Percentiles rank a stretch among this genome's conserved stretches.
Conservation (phyloP, 2,329 filamentous ascomycete species). For the Aureobasidium sp. region DNA sequence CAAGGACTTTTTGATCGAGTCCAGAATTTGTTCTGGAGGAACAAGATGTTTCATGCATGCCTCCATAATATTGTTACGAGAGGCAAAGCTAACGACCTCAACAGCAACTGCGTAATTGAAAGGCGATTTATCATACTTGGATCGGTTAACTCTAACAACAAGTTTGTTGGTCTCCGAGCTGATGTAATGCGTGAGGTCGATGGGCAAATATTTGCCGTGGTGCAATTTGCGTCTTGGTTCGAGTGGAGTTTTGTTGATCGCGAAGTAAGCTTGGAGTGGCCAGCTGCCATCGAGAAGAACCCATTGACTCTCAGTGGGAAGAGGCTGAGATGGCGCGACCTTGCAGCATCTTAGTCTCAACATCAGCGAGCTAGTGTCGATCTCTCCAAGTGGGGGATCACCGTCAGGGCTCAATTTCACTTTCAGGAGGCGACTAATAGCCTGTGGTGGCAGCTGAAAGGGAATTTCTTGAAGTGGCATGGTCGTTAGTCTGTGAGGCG, state of each 20-base stretch:
- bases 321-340: constrained; percentile 23
- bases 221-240: constrained; percentile 62
- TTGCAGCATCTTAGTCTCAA: constrained; percentile 65
- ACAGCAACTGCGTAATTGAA: constrained; percentile 58
- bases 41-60: constrained; percentile 33
- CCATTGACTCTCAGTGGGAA: constrained; percentile 50
- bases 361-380: constrained; percentile 49
- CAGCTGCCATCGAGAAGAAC: constrained; percentile 57
- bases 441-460: constrained; percentile 41
- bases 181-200: constrained; percentile 63
- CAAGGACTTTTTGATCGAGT: constrained; percentile 51
- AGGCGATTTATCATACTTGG: constrained; percentile 30
- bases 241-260: constrained; percentile 52
- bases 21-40: constrained; percentile 45
- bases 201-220: constrained; percentile 66
- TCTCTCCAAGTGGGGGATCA: constrained; percentile 27
- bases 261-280: constrained; percentile 64
- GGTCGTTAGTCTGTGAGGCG: not conserved
- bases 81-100: constrained; percentile 57
- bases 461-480: constrained; percentile 37
- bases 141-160: constrained; percentile 43
- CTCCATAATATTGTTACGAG: constrained; percentile 33
- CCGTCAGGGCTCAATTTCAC: constrained; percentile 25
- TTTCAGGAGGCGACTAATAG: constrained; percentile 33
- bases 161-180: constrained; percentile 56